These are phyloP conservation scores for Sordaria brevicollis DNA, from an alignment of 495 filamentous ascomycete species.

Conservation along the genomic window DNA sequence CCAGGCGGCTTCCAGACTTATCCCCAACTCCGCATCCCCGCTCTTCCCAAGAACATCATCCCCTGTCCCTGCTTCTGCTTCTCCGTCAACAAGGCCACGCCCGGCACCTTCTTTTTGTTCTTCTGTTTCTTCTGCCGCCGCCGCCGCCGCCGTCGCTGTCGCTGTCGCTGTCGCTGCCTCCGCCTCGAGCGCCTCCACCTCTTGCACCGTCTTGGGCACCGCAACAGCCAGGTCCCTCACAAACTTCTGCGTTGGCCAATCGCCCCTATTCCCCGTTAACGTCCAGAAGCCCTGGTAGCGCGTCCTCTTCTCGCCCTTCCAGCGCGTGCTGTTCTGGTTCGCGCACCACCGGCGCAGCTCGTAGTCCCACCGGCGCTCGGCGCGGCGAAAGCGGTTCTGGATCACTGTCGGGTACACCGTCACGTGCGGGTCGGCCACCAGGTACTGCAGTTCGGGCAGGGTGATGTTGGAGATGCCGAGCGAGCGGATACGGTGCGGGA, in stretches of 20 bases:
- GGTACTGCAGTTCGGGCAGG: conserved; percentile 39
- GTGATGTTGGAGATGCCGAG: conserved; percentile 66
- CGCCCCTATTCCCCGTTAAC: conserved; percentile 54
- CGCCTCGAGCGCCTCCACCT: neutral
- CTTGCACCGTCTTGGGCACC: conserved; percentile 2
- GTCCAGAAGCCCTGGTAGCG: conserved; percentile 76
- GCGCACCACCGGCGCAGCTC: conserved; percentile 50
- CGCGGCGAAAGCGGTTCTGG: conserved; percentile 65
- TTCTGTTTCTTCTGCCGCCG: neutral
- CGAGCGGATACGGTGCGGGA: conserved; percentile 49
- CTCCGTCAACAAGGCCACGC: neutral
- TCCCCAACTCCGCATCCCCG: conserved; percentile 17
- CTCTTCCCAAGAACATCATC: neutral
- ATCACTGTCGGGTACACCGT: conserved; percentile 44
- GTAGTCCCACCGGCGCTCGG: conserved; percentile 48
- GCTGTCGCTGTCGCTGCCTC: neutral
- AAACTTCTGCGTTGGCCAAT: conserved; percentile 39
- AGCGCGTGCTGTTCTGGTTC: neutral
- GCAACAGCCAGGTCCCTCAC: conserved; percentile 42
- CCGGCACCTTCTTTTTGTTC: neutral
- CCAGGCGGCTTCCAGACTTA: conserved; percentile 43
- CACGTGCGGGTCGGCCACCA: conserved; percentile 25
- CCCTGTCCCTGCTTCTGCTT: neutral
- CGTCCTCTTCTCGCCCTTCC: conserved; percentile 37
- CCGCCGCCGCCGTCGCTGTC: neutral